Conservation (phyloP, 495 filamentous ascomycete genomes). For the Lasiosphaeris hirsuta region DNA sequence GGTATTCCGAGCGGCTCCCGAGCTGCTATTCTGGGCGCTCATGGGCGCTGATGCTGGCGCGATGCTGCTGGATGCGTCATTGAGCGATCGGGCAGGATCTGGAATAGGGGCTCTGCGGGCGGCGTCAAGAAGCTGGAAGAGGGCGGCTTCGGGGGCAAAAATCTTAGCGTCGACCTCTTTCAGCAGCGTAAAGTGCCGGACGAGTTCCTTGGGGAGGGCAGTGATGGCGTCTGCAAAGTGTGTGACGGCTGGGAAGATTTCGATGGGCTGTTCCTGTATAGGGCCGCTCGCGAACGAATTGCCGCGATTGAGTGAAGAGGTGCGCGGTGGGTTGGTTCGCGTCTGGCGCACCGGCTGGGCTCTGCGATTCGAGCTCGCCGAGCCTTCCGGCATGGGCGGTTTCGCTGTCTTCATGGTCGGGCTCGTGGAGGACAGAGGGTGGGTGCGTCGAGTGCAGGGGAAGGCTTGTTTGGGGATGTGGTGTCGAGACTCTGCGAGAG, state of each 20-base stretch:
- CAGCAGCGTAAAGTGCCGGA: constrained; percentile 87
- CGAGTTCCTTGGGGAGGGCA: constrained; percentile 89
- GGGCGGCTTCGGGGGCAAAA: constrained; percentile 66
- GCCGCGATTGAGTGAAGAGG: constrained; percentile 41
- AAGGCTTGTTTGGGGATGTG: background rate
- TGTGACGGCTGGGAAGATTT: constrained; percentile 87
- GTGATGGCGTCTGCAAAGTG: constrained; percentile 92
- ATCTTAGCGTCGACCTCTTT: constrained; percentile 98
- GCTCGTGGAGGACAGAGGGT: background rate
- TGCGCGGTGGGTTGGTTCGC: constrained; percentile 52
- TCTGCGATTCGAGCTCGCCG: constrained; percentile 47
- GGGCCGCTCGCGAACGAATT: constrained; percentile 43
- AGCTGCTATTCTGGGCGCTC: constrained; percentile 44
- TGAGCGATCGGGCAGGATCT: constrained; percentile 35
- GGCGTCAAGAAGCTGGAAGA: constrained; percentile 65
- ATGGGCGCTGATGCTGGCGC: constrained; percentile 39
- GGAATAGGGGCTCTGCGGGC: constrained; percentile 59
- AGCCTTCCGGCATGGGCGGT: constrained; percentile 37
- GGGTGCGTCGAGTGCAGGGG: background rate
- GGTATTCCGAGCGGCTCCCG: constrained; percentile 30
- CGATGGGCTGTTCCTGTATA: constrained; percentile 46
- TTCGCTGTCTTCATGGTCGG: constrained; percentile 52
- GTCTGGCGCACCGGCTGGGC: constrained; percentile 59
- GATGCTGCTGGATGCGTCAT: constrained; percentile 42
- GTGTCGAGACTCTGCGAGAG: background rate